A percentile compares a stretch with the other conserved stretches of the same genome.
Evolutionary conservation across 345 rosid species (phyloP).

Genomic region (Ricinus communis): DNA sequence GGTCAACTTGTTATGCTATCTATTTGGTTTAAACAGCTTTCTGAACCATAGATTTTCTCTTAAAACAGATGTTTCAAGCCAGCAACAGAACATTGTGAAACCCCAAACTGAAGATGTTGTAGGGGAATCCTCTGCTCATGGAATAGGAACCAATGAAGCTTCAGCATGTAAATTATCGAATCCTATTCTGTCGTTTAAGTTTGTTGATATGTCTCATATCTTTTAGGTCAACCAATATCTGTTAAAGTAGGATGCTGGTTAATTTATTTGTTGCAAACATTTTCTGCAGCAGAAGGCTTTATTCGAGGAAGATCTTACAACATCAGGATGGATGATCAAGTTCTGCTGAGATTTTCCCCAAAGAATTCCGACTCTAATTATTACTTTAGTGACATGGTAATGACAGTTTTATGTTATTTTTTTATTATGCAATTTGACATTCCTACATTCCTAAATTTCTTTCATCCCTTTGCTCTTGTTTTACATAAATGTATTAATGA

Average conservation of each 20-base stretch:
- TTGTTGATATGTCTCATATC: conserved; percentile 5
- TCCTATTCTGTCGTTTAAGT: conserved; percentile 13
- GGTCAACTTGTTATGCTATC: not conserved
- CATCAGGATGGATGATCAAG: conserved; percentile 88
- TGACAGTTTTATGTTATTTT: conserved; percentile 9
- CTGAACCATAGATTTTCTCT: conserved; percentile 23
- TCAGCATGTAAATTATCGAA: conserved; percentile 54
- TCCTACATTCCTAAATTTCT: not conserved
- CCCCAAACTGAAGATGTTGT: conserved; percentile 40
- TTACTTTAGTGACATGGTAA: conserved; percentile 93
- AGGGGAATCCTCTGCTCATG: conserved; percentile 37
- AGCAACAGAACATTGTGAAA: conserved; percentile 45
- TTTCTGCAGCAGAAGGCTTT: conserved; percentile 89
- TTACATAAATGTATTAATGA: conserved; percentile 20
- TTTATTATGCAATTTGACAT: conserved; percentile 3
- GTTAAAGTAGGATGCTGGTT: conserved; percentile 24
- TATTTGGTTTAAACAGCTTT: conserved; percentile 12
- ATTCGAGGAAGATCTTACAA: conserved; percentile 97
- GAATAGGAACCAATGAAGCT: conserved; percentile 43
- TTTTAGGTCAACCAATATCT: conserved; percentile 21
- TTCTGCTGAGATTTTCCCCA: conserved; percentile 88
- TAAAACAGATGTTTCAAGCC: conserved; percentile 42
- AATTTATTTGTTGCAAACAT: conserved; percentile 47
- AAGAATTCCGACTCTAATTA: conserved; percentile 84
- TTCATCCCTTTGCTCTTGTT: conserved; percentile 5